Evolutionary conservation across 1,284 basidiomycete species (phyloP).

Genomic region (Papiliotrema terrestris): DNA sequence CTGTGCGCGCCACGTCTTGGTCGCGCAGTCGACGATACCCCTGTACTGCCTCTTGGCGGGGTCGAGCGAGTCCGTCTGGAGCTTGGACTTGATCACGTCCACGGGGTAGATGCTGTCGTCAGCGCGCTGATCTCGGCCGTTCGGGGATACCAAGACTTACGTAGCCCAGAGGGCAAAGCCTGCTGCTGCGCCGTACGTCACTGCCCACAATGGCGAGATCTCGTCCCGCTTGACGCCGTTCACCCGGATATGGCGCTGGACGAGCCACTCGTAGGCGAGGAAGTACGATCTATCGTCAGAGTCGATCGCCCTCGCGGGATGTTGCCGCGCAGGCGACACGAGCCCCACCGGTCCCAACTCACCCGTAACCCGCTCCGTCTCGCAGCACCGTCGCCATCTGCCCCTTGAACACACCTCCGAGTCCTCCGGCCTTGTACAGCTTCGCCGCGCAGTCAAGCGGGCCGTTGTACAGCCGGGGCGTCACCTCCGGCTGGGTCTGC

Average conservation of each 20-base stretch:
- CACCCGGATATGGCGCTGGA: conserved; percentile 73
- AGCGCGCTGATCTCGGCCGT: background rate
- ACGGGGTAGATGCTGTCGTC: conserved; percentile 74
- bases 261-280: conserved; percentile 85
- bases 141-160: conserved; percentile 14
- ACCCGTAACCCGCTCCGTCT: conserved; percentile 78
- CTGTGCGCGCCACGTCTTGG: conserved; percentile 74
- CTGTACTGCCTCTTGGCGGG: conserved; percentile 71
- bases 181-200: conserved; percentile 79
- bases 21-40: conserved; percentile 75
- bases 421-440: conserved; percentile 65
- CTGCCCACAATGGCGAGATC: conserved; percentile 69
- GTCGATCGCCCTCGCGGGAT: no score
- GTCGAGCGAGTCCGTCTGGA: conserved; percentile 89
- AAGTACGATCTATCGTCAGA: conserved; percentile 65
- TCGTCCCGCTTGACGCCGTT: conserved; percentile 70
- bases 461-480: conserved; percentile 66
- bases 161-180: conserved; percentile 49
- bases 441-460: conserved; percentile 81
- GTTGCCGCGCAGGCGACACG: no score
- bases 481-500: conserved; percentile 77
- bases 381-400: conserved; percentile 85
- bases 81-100: conserved; percentile 90
- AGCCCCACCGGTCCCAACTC: no score
- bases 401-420: conserved; percentile 84